Percentiles rank a stretch among this genome's conserved stretches.
Evolutionary conservation across 768 basidiomycete species (phyloP).

Genomic region (Crucibulum laeve): DNA sequence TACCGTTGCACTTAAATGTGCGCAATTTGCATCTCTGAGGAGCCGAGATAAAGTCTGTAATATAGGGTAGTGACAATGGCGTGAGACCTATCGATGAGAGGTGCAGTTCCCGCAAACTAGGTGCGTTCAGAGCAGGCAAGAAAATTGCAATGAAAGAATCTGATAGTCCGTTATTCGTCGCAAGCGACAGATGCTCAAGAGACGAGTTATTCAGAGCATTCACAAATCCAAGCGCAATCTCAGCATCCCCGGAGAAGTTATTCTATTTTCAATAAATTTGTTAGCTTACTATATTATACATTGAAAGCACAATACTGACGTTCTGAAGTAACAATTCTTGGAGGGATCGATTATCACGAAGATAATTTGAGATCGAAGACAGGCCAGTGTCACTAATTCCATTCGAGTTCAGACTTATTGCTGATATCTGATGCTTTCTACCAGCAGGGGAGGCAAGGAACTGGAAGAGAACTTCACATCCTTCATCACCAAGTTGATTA

Average conservation of each 20-base stretch:
- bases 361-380: constrained; percentile 45
- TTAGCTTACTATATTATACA: not conserved
- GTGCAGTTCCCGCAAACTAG: constrained; percentile 47
- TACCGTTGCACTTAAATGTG: constrained; percentile 51
- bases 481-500: constrained; percentile 55
- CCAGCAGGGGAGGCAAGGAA: constrained; percentile 50
- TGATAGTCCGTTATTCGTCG: constrained; percentile 42
- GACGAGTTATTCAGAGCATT: constrained; percentile 50
- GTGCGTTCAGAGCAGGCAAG: constrained; percentile 44
- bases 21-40: constrained; percentile 40
- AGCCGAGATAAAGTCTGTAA: constrained; percentile 48
- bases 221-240: constrained; percentile 33
- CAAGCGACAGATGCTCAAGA: constrained; percentile 46
- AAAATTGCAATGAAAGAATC: constrained; percentile 47
- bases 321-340: constrained; percentile 53
- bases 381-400: constrained; percentile 52
- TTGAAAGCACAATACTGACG: constrained; percentile 29
- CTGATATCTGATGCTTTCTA: constrained; percentile 37
- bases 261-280: constrained; percentile 12
- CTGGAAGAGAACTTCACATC: constrained; percentile 47
- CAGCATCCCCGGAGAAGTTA: constrained; percentile 24
- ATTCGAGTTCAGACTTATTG: constrained; percentile 57
- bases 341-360: constrained; percentile 41
- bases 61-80: constrained; percentile 28
- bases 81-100: constrained; percentile 51